phyloP scores from a whole-genome alignment of 179 eudicot genomes.

The Amaranthus tricolor region DNA sequence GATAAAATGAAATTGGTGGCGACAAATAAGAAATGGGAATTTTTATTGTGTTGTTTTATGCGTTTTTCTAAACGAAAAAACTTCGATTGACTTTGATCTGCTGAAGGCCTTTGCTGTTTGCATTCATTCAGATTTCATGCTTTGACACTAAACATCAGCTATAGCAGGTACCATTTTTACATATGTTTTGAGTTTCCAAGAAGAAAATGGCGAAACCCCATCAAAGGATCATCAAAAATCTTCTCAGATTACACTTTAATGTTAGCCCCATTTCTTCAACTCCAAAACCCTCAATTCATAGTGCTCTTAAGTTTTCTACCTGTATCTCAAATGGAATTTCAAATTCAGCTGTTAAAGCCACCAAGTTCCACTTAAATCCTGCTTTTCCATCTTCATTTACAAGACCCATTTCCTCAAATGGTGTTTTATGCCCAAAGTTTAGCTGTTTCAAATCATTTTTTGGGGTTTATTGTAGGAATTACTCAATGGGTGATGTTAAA shows the following conservation, averaged over 20 bases:
- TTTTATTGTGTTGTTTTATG: no score
- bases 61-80: no score
- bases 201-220: slow-evolving; percentile 42
- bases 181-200: no score
- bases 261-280: slow-evolving; percentile 13
- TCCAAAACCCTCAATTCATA: slow-evolving; percentile 23
- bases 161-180: no score
- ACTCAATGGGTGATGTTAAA: slow-evolving; percentile 14
- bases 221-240: slow-evolving; percentile 31
- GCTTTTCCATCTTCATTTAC: slow-evolving; percentile 24
- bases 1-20: no score
- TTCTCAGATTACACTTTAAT: slow-evolving; percentile 36
- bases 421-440: slow-evolving; percentile 20
- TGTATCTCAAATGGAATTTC: slow-evolving; percentile 26
- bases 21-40: no score
- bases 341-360: slow-evolving; percentile 24
- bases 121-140: no score
- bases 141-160: no score
- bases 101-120: no score
- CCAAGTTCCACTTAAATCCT: slow-evolving; percentile 20
- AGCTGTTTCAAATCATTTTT: slow-evolving; percentile 19
- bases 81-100: no score
- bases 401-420: slow-evolving; percentile 36
- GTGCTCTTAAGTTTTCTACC: slow-evolving; percentile 26
- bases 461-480: slow-evolving; percentile 17